Evolutionary conservation across 306 rosid genomes (phyloP), one percentile per base, ranked within the genome.

Genomic region (Rosa rugosa): DNA sequence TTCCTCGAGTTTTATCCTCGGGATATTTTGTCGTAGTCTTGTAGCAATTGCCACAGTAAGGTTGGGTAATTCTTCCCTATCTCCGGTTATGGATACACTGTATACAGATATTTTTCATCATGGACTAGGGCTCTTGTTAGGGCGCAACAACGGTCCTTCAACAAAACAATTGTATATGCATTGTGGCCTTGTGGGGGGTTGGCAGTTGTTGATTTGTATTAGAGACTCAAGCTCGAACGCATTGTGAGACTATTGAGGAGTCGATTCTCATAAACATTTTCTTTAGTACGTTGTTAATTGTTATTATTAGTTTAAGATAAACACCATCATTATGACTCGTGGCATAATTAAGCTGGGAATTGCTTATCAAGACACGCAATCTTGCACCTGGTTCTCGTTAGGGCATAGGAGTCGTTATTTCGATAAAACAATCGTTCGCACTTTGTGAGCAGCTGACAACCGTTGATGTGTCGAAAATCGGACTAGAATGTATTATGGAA

Each of bases 11-110:
- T 78, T 56, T 2, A 53, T 54, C 50, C 31, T 20, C 17, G 36
- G 47, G 60, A 6, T 44, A 34, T 78, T 12, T 42, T 59, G 50
- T 63, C 34, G 65, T 56, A 20, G 5, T 20, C n/a, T n/a, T 56
- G 2, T 41, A 62, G 74, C 78, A 84, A 42, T 73, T 73, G 11
- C 67, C 59, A 45, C 53, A 54, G 18, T 60, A 11, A 23, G 34
- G 38, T 12, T 4, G 66, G 42, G n/a, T 14, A 64, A 31, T 31
- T 31, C 38, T 5, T 27, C 16, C 8, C 40, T 1, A 2, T 64
- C 69, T 64, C 17, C 2, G 7, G 23, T 17, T 53, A 53, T 17
- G 23, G n/a, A 6, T 3, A 13, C 25, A 3, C 38, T 11, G 16
- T 25, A 12, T 25, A 25, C 0, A 14, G 9, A 2, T 31, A 44